These are phyloP conservation scores for Aspergillus indologenus DNA, from an alignment of 495 filamentous ascomycete species.

Conservation along the genomic window DNA sequence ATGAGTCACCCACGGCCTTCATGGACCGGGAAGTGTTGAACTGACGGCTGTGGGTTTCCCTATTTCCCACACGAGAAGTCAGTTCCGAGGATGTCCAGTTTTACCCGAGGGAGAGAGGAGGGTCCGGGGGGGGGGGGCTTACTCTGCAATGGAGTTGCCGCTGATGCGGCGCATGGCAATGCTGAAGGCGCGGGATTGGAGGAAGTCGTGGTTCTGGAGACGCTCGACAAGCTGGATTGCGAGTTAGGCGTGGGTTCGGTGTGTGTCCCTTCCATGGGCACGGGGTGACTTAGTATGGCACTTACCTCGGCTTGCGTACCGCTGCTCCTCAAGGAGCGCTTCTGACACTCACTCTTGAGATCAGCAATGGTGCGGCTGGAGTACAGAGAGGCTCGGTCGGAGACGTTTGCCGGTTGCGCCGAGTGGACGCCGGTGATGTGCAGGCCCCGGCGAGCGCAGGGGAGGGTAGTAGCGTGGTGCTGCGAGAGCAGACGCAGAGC, in stretches of 20 bases:
- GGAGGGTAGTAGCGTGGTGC: slow-evolving; percentile 36
- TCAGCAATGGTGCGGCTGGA: slow-evolving; percentile 35
- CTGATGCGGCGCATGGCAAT: slow-evolving; percentile 50
- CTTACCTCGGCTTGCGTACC: slow-evolving; percentile 40
- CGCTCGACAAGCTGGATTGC: slow-evolving; percentile 45
- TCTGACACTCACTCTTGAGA: slow-evolving; percentile 41
- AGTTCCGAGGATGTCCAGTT: slow-evolving; percentile 11
- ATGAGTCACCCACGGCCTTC: slow-evolving; percentile 55
- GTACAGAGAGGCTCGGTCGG: slow-evolving; percentile 37
- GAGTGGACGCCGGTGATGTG: slow-evolving; percentile 56
- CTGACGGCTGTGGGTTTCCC: slow-evolving; percentile 40
- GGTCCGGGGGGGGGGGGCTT: slow-evolving; percentile 16
- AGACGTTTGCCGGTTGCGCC: slow-evolving; percentile 37
- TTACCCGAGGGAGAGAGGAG: slow-evolving; percentile 11
- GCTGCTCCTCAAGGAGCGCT: slow-evolving; percentile 30
- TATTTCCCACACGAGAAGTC: slow-evolving; percentile 19
- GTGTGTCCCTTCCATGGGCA: not conserved
- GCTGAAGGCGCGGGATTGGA: slow-evolving; percentile 52
- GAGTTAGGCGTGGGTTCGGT: slow-evolving; percentile 10
- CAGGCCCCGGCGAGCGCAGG: slow-evolving; percentile 44
- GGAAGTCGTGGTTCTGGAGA: slow-evolving; percentile 51
- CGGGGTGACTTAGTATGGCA: slow-evolving; percentile 12
- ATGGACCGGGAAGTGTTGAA: slow-evolving; percentile 59
- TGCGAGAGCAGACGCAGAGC: slow-evolving; percentile 47
- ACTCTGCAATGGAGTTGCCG: slow-evolving; percentile 40